Percentiles rank a stretch among this genome's conserved stretches.
Conservation (phyloP, 345 rosid species). For the Mallotus nudiflorus region DNA sequence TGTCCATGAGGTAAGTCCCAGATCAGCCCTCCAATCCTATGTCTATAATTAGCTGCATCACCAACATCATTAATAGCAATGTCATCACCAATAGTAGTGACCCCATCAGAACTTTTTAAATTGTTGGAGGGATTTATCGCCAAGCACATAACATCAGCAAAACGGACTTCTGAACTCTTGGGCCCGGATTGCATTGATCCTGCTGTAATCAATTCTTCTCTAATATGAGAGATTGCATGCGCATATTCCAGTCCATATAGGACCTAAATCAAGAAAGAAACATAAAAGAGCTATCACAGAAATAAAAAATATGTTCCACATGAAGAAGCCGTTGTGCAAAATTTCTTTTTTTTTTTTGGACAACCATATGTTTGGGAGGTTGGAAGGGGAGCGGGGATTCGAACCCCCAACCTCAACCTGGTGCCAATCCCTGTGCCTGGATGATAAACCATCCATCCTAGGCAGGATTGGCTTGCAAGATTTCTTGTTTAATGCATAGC, state of each 20-base stretch:
- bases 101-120: constrained; percentile 29
- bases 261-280: constrained; percentile 45
- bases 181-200: constrained; percentile 23
- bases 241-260: constrained; percentile 91
- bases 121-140: constrained; percentile 48
- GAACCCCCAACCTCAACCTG: too few relatives aligned
- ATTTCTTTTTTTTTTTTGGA: too few relatives aligned
- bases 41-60: constrained; percentile 30
- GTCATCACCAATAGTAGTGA: constrained; percentile 20
- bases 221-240: constrained; percentile 50
- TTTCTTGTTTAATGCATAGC: neutral
- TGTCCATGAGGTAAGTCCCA: constrained; percentile 66
- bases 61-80: constrained; percentile 26
- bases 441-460: too few relatives aligned
- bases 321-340: too few relatives aligned
- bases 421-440: too few relatives aligned
- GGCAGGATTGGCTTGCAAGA: too few relatives aligned
- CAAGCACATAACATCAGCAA: constrained; percentile 61
- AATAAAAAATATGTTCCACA: neutral
- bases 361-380: too few relatives aligned
- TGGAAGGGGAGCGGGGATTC: too few relatives aligned
- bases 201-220: constrained; percentile 44
- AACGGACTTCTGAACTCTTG: constrained; percentile 31
- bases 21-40: constrained; percentile 67
- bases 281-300: neutral